Percentiles rank a stretch among this genome's conserved stretches.
Conservation (phyloP, 768 basidiomycete species). For the Sporobolomyces phaffii region DNA sequence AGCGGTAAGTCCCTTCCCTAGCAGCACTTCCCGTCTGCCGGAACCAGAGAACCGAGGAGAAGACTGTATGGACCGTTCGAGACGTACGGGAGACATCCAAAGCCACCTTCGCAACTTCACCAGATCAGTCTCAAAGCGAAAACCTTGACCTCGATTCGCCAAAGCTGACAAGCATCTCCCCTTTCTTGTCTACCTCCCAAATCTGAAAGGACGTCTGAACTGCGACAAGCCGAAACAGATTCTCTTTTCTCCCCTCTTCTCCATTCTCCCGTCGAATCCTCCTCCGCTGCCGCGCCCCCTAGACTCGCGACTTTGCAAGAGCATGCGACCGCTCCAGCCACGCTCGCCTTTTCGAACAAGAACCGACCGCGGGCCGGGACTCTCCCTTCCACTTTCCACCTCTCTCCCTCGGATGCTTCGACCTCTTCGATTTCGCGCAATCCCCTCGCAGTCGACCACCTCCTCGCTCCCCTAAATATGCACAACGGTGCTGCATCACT, state of each 20-base stretch:
- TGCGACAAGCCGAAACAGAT: not conserved
- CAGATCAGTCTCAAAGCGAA: too few species aligned
- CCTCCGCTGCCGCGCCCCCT: not conserved
- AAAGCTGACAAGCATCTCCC: not conserved
- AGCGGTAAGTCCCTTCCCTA: not conserved
- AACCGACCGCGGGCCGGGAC: constrained; percentile 71
- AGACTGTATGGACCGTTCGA: not conserved
- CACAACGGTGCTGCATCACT: constrained; percentile 62
- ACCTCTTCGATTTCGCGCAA: constrained; percentile 55
- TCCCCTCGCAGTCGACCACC: constrained; percentile 64
- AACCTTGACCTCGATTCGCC: too few species aligned
- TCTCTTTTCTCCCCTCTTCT: constrained; percentile 8
- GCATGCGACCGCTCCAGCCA: constrained; percentile 44
- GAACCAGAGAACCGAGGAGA: too few species aligned
- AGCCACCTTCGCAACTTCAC: too few species aligned
- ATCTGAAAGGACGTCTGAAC: not conserved
- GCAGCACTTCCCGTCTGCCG: too few species aligned
- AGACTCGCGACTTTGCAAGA: constrained; percentile 11
- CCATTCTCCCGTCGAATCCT: not conserved
- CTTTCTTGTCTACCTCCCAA: not conserved
- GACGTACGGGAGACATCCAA: not conserved
- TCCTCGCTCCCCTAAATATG: constrained; percentile 48
- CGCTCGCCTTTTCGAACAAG: constrained; percentile 39
- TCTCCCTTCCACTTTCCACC: constrained; percentile 70
- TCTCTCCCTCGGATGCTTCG: constrained; percentile 49